phyloP scores from a whole-genome alignment of 441 rosid genomes.

The Aquilaria agallochum region DNA sequence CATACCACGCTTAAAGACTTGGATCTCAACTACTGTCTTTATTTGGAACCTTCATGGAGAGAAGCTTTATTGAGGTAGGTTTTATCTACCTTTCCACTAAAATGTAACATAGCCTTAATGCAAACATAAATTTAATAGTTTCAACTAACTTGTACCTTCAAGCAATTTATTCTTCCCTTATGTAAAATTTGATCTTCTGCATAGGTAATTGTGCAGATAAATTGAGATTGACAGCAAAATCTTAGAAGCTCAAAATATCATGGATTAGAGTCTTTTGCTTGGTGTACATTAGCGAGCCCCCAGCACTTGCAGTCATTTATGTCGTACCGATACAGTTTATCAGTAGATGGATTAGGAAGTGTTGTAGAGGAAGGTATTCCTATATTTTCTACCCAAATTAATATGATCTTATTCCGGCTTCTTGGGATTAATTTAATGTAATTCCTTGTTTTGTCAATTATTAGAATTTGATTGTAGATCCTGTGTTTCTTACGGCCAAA shows the following conservation, averaged over 20 bases:
- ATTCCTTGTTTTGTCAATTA: no score
- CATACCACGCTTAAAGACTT: conserved; percentile 86
- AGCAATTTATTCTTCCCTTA: conserved; percentile 1
- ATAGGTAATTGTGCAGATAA: conserved; percentile 44
- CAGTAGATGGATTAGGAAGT: conserved; percentile 61
- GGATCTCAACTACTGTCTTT: conserved; percentile 74
- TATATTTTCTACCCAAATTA: background rate
- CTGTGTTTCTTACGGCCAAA: no score
- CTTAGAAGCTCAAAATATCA: conserved; percentile 71
- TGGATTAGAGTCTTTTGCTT: conserved; percentile 95
- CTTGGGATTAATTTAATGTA: no score
- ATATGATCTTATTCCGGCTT: no score
- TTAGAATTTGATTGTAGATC: no score
- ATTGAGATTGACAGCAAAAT: conserved; percentile 77
- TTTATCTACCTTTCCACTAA: no score
- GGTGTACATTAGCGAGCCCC: conserved; percentile 97
- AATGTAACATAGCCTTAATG: no score
- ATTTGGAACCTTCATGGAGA: conserved; percentile 83
- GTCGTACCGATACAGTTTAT: conserved; percentile 15
- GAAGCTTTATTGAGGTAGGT: conserved; percentile 41
- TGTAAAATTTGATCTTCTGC: conserved; percentile 1
- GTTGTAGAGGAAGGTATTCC: conserved; percentile 73
- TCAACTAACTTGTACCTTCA: no score
- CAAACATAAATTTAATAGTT: no score
- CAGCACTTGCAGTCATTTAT: conserved; percentile 53